Percentiles rank a stretch among this genome's conserved stretches.
These are phyloP conservation scores for Psidium friedrichsthalianum DNA, from an alignment of 345 rosid genomes.

Conservation along the genomic window DNA sequence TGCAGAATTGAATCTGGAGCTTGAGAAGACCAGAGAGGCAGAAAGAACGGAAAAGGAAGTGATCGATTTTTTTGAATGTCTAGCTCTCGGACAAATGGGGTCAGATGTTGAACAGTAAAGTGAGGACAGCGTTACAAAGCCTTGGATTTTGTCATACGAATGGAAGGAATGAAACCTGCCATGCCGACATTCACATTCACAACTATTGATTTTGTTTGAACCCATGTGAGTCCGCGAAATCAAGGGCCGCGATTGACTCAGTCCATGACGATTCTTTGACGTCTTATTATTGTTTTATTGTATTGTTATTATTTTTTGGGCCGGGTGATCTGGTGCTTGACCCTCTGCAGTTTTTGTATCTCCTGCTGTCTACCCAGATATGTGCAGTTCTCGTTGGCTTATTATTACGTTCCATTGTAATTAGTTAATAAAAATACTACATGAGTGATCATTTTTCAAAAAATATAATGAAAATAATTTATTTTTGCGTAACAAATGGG, in stretches of 20 bases:
- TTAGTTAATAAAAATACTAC: too few species aligned
- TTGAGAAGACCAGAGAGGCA: constrained; percentile 28
- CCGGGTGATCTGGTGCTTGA: not conserved
- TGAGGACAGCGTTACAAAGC: not conserved
- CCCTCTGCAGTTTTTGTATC: too few species aligned
- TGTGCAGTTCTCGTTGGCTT: too few species aligned
- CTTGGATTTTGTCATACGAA: not conserved
- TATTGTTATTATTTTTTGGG: not conserved
- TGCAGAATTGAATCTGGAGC: constrained; percentile 47
- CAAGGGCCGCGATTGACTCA: not conserved
- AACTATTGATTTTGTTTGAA: not conserved
- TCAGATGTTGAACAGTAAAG: not conserved
- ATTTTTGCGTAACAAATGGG: too few species aligned
- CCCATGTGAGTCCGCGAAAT: not conserved
- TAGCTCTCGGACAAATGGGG: constrained; percentile 5
- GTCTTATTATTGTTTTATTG: not conserved
- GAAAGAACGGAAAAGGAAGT: constrained; percentile 16
- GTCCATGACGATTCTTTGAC: not conserved
- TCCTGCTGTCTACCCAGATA: too few species aligned
- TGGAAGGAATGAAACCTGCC: not conserved
- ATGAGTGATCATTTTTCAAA: too few species aligned
- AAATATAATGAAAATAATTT: too few species aligned
- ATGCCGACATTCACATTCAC: not conserved
- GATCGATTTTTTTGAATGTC: constrained; percentile 44
- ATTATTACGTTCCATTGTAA: too few species aligned